Conservation (phyloP, 2,329 filamentous ascomycete species). For the Alternaria ethzedia region DNA sequence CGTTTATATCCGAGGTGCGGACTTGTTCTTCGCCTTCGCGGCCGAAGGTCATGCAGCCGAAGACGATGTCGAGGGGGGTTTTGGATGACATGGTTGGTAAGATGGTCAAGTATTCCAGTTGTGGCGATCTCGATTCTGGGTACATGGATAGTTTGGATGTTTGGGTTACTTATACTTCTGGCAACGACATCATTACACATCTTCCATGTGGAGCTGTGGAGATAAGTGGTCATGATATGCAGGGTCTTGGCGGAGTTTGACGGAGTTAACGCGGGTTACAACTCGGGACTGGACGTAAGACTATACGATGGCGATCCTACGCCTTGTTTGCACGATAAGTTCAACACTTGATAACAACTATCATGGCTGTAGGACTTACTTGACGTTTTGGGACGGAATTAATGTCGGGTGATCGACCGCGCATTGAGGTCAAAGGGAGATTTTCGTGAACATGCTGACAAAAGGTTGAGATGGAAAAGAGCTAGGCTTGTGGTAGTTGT, state of each 20-base stretch:
- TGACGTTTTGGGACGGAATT: neutral
- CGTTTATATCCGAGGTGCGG: conserved; percentile 21
- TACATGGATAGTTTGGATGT: neutral
- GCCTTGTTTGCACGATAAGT: neutral
- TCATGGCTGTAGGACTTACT: neutral
- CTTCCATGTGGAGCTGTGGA: neutral
- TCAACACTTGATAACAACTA: neutral
- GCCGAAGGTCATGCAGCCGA: conserved; percentile 51
- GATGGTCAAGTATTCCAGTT: neutral
- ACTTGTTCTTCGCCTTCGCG: conserved; percentile 26
- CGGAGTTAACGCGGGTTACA: neutral
- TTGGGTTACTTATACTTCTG: neutral
- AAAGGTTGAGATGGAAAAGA: neutral
- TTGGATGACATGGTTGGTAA: conserved; percentile 12
- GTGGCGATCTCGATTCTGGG: neutral
- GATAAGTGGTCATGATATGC: neutral
- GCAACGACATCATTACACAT: neutral
- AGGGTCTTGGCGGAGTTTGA: neutral
- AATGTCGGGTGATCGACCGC: neutral
- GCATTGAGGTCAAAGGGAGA: neutral
- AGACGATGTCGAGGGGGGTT: conserved; percentile 36
- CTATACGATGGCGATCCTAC: neutral
- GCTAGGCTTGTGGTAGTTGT: neutral
- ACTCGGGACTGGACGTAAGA: neutral
- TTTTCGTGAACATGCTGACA: neutral